These are phyloP conservation scores for Fusarium citri DNA, from an alignment of 2,329 filamentous ascomycete genomes.

Conservation along the genomic window DNA sequence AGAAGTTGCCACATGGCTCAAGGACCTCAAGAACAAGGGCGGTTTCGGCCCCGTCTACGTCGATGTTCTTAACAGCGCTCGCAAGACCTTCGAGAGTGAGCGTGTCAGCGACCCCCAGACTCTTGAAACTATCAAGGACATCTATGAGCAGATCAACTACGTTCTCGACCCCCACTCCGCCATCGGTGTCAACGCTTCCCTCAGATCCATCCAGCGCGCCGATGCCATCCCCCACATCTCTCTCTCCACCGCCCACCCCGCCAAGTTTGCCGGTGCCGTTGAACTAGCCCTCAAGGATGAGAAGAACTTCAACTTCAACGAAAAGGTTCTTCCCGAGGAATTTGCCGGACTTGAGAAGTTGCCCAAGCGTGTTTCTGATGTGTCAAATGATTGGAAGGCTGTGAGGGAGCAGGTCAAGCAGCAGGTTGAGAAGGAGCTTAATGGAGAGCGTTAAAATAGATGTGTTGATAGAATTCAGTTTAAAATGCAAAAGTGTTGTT, in stretches of 20 bases:
- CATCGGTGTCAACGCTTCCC: constrained; percentile 82
- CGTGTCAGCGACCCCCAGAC: constrained; percentile 75
- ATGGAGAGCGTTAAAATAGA: constrained; percentile 42
- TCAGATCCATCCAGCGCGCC: constrained; percentile 72
- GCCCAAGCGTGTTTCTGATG: constrained; percentile 77
- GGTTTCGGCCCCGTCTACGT: constrained; percentile 83
- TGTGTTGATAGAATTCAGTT: constrained; percentile 2
- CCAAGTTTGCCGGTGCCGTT: constrained; percentile 91
- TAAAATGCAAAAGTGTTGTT: constrained; percentile 6
- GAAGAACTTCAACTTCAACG: constrained; percentile 78
- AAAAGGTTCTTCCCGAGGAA: constrained; percentile 81
- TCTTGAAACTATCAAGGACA: constrained; percentile 69
- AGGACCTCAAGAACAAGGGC: constrained; percentile 81
- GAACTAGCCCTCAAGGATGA: constrained; percentile 79
- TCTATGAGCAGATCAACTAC: constrained; percentile 74
- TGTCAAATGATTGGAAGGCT: constrained; percentile 77
- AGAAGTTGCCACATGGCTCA: constrained; percentile 82
- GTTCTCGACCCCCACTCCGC: constrained; percentile 94
- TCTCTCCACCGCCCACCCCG: constrained; percentile 93
- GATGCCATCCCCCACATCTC: constrained; percentile 77
- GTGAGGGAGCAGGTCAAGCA: constrained; percentile 80
- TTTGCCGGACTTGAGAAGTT: constrained; percentile 82
- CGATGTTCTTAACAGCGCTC: constrained; percentile 77
- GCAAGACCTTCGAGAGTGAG: constrained; percentile 84
- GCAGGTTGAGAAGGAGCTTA: constrained; percentile 76